Evolutionary conservation across 2,329 filamentous ascomycete species (phyloP).

Genomic region (Alternaria arborescens): DNA sequence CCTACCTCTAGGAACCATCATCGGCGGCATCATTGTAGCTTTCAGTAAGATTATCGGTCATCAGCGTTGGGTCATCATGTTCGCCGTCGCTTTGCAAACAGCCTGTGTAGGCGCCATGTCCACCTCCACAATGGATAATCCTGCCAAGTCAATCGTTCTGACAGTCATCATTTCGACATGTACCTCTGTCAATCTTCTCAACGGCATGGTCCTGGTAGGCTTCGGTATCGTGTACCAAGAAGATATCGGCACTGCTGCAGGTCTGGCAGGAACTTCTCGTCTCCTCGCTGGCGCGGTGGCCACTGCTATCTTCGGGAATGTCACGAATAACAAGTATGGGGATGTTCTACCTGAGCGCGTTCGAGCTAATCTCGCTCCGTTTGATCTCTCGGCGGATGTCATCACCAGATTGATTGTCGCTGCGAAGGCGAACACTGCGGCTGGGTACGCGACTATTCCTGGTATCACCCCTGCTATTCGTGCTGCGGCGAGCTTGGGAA

Average conservation of each 20-base stretch:
- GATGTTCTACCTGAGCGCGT: slow-evolving; percentile 23
- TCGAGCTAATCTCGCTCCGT: slow-evolving; percentile 25
- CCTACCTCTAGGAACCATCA: slow-evolving; percentile 36
- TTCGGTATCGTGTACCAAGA: slow-evolving; percentile 43
- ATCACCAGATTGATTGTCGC: slow-evolving; percentile 32
- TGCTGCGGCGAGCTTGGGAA: slow-evolving; percentile 35
- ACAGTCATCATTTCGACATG: slow-evolving; percentile 41
- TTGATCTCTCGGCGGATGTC: slow-evolving; percentile 23
- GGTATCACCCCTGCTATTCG: slow-evolving; percentile 39
- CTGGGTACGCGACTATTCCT: slow-evolving; percentile 38
- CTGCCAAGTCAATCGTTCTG: slow-evolving; percentile 35
- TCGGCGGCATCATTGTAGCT: slow-evolving; percentile 40
- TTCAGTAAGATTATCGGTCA: slow-evolving; percentile 41
- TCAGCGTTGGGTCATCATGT: slow-evolving; percentile 40
- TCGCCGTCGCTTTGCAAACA: slow-evolving; percentile 39
- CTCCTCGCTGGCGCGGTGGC: slow-evolving; percentile 41
- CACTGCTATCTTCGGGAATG: slow-evolving; percentile 40
- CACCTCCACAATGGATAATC: slow-evolving; percentile 36
- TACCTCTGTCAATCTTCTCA: slow-evolving; percentile 40
- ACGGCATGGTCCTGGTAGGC: slow-evolving; percentile 42
- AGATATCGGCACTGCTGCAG: slow-evolving; percentile 43
- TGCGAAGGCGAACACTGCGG: slow-evolving; percentile 34
- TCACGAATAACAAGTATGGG: slow-evolving; percentile 42
- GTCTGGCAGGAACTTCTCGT: slow-evolving; percentile 40
- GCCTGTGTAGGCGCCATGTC: slow-evolving; percentile 40